Conservation (phyloP, 176 grass and related monocot genomes). For the Carex myosuroides region DNA sequence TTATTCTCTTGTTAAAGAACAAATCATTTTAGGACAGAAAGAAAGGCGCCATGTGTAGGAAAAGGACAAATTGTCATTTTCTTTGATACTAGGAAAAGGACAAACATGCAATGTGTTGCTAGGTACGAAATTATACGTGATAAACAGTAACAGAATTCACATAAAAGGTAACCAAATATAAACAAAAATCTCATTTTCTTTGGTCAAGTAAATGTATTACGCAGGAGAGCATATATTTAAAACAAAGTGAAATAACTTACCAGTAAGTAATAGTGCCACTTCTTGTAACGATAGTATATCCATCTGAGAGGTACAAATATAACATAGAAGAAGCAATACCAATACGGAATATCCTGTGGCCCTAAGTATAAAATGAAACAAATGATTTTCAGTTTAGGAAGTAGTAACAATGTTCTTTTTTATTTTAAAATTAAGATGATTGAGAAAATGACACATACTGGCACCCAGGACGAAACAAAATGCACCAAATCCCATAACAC, state of each 20-base stretch:
- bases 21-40: neutral
- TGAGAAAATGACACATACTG: slow-evolving; percentile 46
- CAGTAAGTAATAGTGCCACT: slow-evolving; percentile 98
- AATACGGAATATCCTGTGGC: slow-evolving; percentile 86
- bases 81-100: neutral
- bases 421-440: slow-evolving; percentile 13
- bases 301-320: slow-evolving; percentile 87
- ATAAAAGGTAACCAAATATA: neutral
- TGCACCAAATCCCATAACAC: slow-evolving; percentile 91
- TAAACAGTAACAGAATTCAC: neutral
- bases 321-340: slow-evolving; percentile 91
- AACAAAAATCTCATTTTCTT: neutral
- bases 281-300: slow-evolving; percentile 99
- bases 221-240: neutral
- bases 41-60: neutral
- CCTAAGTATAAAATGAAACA: slow-evolving; percentile 33
- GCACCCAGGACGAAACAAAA: slow-evolving; percentile 97
- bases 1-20: neutral
- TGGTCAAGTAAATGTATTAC: neutral
- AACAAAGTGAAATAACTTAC: slow-evolving; percentile 28
- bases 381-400: slow-evolving; percentile 9
- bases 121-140: neutral
- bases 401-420: neutral
- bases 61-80: neutral
- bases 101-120: neutral